Conservation (phyloP, 164 flowering plant species). For the Annona squamosa region DNA sequence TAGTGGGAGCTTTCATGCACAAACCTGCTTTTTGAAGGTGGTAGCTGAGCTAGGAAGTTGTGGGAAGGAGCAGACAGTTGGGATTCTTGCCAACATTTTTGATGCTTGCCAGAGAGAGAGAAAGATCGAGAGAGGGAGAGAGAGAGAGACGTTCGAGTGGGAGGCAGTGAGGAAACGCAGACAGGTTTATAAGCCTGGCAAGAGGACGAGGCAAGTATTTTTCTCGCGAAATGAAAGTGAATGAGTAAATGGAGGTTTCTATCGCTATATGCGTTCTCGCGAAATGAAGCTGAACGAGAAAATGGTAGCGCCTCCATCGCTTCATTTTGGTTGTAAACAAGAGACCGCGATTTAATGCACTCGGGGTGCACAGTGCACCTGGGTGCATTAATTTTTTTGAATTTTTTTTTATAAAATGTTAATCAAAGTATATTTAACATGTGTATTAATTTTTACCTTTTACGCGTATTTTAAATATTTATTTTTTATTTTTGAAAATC, state of each 20-base stretch:
- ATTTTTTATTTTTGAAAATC: no score
- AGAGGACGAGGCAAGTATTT: neutral
- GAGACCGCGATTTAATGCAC: no score
- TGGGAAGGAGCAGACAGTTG: slow-evolving; percentile 13
- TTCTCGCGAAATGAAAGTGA: neutral
- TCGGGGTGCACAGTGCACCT: no score
- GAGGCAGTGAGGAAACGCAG: neutral
- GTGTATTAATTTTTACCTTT: no score
- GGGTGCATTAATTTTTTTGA: no score
- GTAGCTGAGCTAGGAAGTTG: slow-evolving; percentile 10
- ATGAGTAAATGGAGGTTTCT: neutral
- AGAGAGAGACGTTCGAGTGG: slow-evolving; percentile 9
- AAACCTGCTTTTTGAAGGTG: slow-evolving; percentile 29
- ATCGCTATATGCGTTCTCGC: neutral
- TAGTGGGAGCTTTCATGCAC: neutral
- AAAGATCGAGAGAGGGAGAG: slow-evolving; percentile 3
- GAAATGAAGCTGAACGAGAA: no score
- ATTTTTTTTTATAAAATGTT: no score
- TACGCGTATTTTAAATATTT: no score
- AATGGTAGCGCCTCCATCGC: no score
- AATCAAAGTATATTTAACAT: no score
- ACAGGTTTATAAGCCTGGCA: neutral
- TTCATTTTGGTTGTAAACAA: no score
- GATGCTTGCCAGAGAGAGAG: slow-evolving; percentile 16
- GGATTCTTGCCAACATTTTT: slow-evolving; percentile 20